Conservation (phyloP, 768 basidiomycete genomes). For the Boletus sp. region DNA sequence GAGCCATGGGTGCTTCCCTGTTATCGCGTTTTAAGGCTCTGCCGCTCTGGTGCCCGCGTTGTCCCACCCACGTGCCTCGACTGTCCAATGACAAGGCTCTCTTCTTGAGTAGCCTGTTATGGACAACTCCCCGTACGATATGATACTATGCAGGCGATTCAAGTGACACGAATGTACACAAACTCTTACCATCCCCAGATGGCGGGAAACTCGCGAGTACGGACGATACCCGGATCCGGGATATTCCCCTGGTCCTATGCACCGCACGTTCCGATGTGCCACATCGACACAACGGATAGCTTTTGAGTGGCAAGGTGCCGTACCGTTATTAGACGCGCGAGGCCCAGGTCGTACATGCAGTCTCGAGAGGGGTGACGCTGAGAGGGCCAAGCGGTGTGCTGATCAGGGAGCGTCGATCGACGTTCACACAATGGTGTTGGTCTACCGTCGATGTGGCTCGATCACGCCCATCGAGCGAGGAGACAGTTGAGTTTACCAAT, state of each 20-base stretch:
- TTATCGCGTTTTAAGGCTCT: slow-evolving; percentile 5
- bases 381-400: not conserved
- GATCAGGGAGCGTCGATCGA: slow-evolving; percentile 8
- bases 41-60: not conserved
- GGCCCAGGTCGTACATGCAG: slow-evolving; percentile 8
- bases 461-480: slow-evolving; percentile 27
- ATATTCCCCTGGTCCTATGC: too few relatives aligned
- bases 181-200: not conserved
- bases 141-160: too few relatives aligned
- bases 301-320: slow-evolving; percentile 11
- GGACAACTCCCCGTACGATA: not conserved
- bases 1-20: not conserved
- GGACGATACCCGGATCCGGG: not conserved
- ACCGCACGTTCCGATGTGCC: not conserved
- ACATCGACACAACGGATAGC: not conserved
- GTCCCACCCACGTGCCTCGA: slow-evolving; percentile 11
- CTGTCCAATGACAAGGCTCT: slow-evolving; percentile 8
- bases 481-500: slow-evolving; percentile 18
- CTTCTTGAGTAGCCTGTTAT: not conserved
- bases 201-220: not conserved
- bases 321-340: slow-evolving; percentile 14
- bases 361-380: slow-evolving; percentile 3
- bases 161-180: not conserved
- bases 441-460: slow-evolving; percentile 23
- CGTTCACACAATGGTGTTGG: slow-evolving; percentile 14